phyloP scores from a whole-genome alignment of 805 yeast species.

The Trichomonascus vanleenenianus region DNA sequence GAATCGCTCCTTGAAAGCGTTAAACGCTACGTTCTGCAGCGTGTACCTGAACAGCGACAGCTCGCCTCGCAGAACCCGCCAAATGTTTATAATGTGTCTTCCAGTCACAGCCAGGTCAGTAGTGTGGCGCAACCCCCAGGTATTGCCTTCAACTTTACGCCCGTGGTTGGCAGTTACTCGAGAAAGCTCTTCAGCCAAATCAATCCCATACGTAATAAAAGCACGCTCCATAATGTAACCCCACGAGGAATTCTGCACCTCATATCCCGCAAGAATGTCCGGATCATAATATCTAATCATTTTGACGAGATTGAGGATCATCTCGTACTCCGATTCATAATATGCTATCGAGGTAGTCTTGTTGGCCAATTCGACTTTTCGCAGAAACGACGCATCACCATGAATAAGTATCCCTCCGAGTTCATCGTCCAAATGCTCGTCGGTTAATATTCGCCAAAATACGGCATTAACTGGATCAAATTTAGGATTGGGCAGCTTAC shows the following conservation, averaged over 20 bases:
- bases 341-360: not conserved
- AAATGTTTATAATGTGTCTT: slow-evolving; percentile 73
- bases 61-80: slow-evolving; percentile 68
- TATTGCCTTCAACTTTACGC: slow-evolving; percentile 30
- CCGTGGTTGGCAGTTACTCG: slow-evolving; percentile 35
- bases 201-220: slow-evolving; percentile 35
- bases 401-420: slow-evolving; percentile 19
- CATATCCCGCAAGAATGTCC: slow-evolving; percentile 81
- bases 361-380: not conserved
- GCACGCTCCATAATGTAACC: slow-evolving; percentile 72
- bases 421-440: slow-evolving; percentile 25
- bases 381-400: slow-evolving; percentile 18
- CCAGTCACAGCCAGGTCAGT: slow-evolving; percentile 66
- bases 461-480: slow-evolving; percentile 51
- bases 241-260: slow-evolving; percentile 76
- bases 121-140: slow-evolving; percentile 79
- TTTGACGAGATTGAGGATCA: slow-evolving; percentile 49
- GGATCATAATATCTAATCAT: slow-evolving; percentile 67
- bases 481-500: slow-evolving; percentile 56
- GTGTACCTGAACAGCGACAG: slow-evolving; percentile 59
- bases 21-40: slow-evolving; percentile 66
- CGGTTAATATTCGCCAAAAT: slow-evolving; percentile 55
- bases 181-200: slow-evolving; percentile 53
- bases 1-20: slow-evolving; percentile 55
- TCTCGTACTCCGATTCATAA: slow-evolving; percentile 41